Base-by-base conservation (phyloP, 1,284 basidiomycete genomes). In the Ceratobasidium papillatum region DNA sequence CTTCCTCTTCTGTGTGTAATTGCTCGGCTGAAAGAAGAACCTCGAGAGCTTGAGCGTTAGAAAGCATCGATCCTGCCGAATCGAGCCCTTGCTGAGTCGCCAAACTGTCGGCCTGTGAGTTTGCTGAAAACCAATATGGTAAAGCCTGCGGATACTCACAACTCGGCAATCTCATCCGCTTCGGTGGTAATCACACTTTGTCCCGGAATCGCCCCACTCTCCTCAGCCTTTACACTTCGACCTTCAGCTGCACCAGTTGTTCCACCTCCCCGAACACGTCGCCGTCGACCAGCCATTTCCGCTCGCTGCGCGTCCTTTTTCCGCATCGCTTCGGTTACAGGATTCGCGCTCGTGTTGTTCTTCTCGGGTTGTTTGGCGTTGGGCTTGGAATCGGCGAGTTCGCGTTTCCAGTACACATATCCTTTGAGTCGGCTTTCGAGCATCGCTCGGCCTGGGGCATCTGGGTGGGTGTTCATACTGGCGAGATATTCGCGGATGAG, bases 391-490 rank as follows among this genome's bases (percentile, higher is more conserved):
- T 85, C 81, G 51, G 84, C 84, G 3, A 93, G 83, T 74, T 87
- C 85, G 8, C 88, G 85, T 82, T 95, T 96, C 94, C 94, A 95
- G 84, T 87, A 90, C 22, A 98, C 85, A 81, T 96, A 95, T 30
- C 85, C 82, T 5, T 87, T 84, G 11, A 97, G 84, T 77, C 91
- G 91, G 14, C 84, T 83, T 79, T 92, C 85, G 91, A 98, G 94
- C 91, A 98, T 92, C 63, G 80, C 83, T 72, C 88, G 84, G 0
- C 92, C 94, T 76, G 87, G 88, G 71, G 84, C 77, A 9, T 90
- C 90, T 27, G 89, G 86, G 34, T 86, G 85, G 0, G 85, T 81
- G 76, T 92, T 84, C 84, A 92, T 89, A 0, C 84, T 84, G 0
- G 89, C 87, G 2, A 98, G 86, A 81, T 94, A 98, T 76, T 96